A percentile compares a stretch with the other conserved stretches of the same genome.
Conservation (phyloP, 1,284 basidiomycete genomes). For the Tilletia setariae region DNA sequence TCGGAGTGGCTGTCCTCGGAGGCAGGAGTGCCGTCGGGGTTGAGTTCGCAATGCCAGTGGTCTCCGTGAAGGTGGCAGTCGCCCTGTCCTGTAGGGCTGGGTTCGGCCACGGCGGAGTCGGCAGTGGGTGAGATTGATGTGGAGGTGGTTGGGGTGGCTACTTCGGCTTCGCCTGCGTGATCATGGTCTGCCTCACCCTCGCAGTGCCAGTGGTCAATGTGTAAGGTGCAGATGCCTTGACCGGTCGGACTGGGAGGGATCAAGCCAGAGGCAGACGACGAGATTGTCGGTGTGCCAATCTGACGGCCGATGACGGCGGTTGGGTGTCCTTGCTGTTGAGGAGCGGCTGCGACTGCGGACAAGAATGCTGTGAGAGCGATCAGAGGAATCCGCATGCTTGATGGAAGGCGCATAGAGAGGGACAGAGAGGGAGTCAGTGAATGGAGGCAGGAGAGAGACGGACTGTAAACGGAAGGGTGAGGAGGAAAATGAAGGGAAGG, state of each 20-base stretch:
- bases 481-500: not conserved
- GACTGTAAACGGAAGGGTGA: not conserved
- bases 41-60: not conserved
- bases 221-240: slow-evolving; percentile 22
- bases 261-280: too few species aligned
- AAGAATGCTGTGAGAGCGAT: not conserved
- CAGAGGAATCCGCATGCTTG: not conserved
- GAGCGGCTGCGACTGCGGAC: not conserved
- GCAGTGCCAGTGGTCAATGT: slow-evolving; percentile 37
- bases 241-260: slow-evolving; percentile 27
- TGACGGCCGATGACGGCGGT: not conserved
- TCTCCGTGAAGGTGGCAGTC: not conserved
- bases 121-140: not conserved
- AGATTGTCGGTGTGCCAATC: slow-evolving; percentile 5
- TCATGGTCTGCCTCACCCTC: slow-evolving; percentile 19
- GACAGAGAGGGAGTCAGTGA: too few species aligned
- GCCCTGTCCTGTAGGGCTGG: not conserved
- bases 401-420: not conserved
- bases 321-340: not conserved
- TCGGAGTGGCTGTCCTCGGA: too few species aligned
- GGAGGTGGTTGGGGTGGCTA: not conserved
- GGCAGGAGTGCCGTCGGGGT: not conserved
- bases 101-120: not conserved
- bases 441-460: not conserved
- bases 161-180: not conserved